Evolutionary conservation across 805 yeast genomes (phyloP), one percentile per base, ranked within the genome.

Genomic region (Candida saitoana): DNA sequence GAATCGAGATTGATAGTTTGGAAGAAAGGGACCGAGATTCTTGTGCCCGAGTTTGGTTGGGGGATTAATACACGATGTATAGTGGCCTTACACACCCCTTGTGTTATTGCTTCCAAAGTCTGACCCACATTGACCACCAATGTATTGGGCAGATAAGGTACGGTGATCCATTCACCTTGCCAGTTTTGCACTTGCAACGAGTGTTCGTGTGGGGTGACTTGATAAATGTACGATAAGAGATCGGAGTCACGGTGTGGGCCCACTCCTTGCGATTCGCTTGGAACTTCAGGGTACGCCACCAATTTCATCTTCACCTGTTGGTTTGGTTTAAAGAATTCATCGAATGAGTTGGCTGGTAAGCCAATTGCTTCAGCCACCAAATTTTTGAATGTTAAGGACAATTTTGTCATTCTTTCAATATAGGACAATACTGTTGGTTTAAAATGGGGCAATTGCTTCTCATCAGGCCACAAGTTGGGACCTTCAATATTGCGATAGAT

Each of bases 181-280:
- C 72, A 68, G 46, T 74, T 74, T 45, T 76, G 74, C 7, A 78
- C 83, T 49, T 79, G 80, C 29, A 79, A 62, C 1, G 82, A 78
- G 30, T 76, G 68, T 7, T 42, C 25, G 42, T 72, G 77, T 12
- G 58, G 62, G 1, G 76, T 63, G 8, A 79, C 84, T 51, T 81
- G 85, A 49, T 71, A 75, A 9, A 82, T 77, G 53, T 69, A 77
- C 0, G 86, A 80, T 20, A 81, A 52, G 51, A 81, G 66, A 41
- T 79, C 84, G 3, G 81, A 76, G 51, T 83, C 89, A 43, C 84
- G 71, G 52, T 82, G 88, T 3, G 84, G 82, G 1, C 86, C 85
- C 14, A 72, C 76, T 0, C 84, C 84, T 49, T 76, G 82, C 49
- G 76, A 82, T 3, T 62, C 51, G 6, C 57, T 48, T 11, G 61